These are phyloP conservation scores for Daucus carota DNA, from an alignment of 129 eudicot species.

Conservation along the genomic window DH1_v3.0 NC_030386.2:31968501-31969000, in stretches of 20 bases:
- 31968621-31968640: background rate
- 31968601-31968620: background rate
- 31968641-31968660: background rate
- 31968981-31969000: background rate
- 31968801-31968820: no score
- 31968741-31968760: no score
- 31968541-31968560: background rate
- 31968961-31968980: no score
- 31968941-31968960: background rate
- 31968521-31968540: background rate
- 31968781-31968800: no score
- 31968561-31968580: background rate
- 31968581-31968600: background rate
- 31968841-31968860: no score
- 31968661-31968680: background rate
- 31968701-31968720: background rate
- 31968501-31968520: constrained; percentile 64
- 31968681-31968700: background rate
- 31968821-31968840: no score
- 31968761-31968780: no score
- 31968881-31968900: background rate
- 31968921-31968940: background rate
- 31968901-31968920: background rate
- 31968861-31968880: no score
- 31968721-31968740: no score